Conservation (phyloP, 768 basidiomycete genomes). For the Postia placenta region DNA sequence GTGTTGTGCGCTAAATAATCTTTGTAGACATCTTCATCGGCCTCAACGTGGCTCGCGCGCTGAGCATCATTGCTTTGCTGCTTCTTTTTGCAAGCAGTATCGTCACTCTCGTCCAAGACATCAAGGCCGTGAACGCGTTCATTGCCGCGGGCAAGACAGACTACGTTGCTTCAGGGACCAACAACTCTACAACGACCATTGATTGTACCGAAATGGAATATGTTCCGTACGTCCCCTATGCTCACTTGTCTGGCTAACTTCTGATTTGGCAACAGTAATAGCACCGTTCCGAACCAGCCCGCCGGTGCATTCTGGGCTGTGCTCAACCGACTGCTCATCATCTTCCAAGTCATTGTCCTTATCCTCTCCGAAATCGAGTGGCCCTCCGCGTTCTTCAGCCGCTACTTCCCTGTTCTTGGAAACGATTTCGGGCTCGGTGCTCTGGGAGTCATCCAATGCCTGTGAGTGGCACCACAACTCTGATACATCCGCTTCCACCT, state of each 20-base stretch:
- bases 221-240: slow-evolving; percentile 47
- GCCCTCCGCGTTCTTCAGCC: slow-evolving; percentile 72
- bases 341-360: slow-evolving; percentile 77
- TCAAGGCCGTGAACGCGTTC: slow-evolving; percentile 70
- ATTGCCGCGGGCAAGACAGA: slow-evolving; percentile 31
- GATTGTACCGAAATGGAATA: slow-evolving; percentile 61
- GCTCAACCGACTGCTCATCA: slow-evolving; percentile 79
- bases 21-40: slow-evolving; percentile 59
- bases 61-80: slow-evolving; percentile 34
- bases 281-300: slow-evolving; percentile 87
- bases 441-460: slow-evolving; percentile 80
- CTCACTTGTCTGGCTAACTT: neutral
- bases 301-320: slow-evolving; percentile 92
- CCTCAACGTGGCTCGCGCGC: slow-evolving; percentile 70
- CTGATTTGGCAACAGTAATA: slow-evolving; percentile 32
- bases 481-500: neutral
- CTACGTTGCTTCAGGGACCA: slow-evolving; percentile 7
- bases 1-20: neutral
- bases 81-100: slow-evolving; percentile 40
- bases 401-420: slow-evolving; percentile 84
- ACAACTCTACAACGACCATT: slow-evolving; percentile 11
- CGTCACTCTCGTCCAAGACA: slow-evolving; percentile 65
- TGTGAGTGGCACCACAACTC: slow-evolving; percentile 24
- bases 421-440: slow-evolving; percentile 80
- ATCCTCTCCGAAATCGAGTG: slow-evolving; percentile 80